phyloP scores from a whole-genome alignment of 345 rosid genomes.

The Citrus medica region DNA sequence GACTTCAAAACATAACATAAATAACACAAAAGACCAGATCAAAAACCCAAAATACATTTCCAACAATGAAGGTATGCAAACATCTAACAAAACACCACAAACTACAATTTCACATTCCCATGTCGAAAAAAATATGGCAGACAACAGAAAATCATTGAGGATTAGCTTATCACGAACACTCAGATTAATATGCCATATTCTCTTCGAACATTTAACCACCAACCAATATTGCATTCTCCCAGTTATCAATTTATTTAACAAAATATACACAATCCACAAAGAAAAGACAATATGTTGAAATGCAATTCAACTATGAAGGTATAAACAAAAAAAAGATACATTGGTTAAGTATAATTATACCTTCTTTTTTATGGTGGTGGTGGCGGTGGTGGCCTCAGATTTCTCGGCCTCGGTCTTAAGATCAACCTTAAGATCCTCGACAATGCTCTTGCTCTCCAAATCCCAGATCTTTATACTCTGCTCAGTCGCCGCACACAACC shows the following conservation, averaged over 20 bases:
- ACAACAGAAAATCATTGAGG: no score
- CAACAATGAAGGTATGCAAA: neutral
- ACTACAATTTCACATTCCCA: neutral
- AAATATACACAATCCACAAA: neutral
- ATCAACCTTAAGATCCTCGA: conserved; percentile 96
- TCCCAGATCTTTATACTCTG: conserved; percentile 97
- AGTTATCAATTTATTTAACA: neutral
- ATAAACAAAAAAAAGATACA: no score
- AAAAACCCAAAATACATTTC: neutral
- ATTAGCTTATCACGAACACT: neutral
- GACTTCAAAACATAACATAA: neutral
- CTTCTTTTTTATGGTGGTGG: conserved; percentile 56
- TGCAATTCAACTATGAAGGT: neutral
- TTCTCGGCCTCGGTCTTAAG: conserved; percentile 94
- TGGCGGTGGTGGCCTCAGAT: conserved; percentile 47
- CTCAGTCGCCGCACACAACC: conserved; percentile 98
- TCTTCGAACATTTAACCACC: neutral
- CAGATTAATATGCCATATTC: neutral
- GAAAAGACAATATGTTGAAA: neutral
- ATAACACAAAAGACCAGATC: no score
- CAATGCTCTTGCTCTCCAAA: conserved; percentile 91
- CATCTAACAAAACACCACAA: no score
- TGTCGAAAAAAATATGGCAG: no score
- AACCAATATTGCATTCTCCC: neutral
- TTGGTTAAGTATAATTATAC: conserved; percentile 21